Conservation (phyloP, 208 protist species). For the Trypanosoma scelopori region DNA sequence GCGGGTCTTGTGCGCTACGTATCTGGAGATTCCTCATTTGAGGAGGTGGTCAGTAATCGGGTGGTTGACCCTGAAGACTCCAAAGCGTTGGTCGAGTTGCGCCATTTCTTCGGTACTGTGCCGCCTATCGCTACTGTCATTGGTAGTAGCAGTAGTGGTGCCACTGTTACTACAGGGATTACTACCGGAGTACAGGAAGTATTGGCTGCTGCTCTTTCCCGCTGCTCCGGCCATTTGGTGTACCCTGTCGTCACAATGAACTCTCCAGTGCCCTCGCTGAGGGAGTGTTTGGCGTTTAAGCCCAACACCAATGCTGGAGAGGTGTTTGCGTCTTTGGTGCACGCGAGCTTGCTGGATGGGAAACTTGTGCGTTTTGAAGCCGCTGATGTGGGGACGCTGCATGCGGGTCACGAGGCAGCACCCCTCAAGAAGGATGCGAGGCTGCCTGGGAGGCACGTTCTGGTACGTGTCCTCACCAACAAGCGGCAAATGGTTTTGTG, state of each 20-base stretch:
- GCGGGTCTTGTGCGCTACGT: constrained; percentile 59
- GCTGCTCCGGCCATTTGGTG: constrained; percentile 47
- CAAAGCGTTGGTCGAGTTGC: constrained; percentile 12
- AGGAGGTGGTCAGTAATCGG: constrained; percentile 9
- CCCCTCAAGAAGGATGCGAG: constrained; percentile 52
- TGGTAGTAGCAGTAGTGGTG: neutral
- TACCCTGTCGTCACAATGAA: constrained; percentile 69
- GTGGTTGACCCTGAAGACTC: constrained; percentile 6
- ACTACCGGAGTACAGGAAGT: constrained; percentile 86
- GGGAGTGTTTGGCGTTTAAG: constrained; percentile 76
- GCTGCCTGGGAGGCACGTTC: constrained; percentile 47
- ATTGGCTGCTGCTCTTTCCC: constrained; percentile 61
- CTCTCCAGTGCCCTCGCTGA: constrained; percentile 50
- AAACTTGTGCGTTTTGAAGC: constrained; percentile 89
- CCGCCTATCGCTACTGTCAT: too few species aligned
- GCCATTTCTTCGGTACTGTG: constrained; percentile 15
- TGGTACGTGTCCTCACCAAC: constrained; percentile 79
- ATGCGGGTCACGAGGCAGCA: constrained; percentile 1
- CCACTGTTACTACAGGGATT: neutral
- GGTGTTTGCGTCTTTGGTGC: constrained; percentile 67
- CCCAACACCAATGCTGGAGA: constrained; percentile 62
- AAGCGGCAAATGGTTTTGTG: constrained; percentile 58
- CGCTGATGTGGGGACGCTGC: constrained; percentile 25
- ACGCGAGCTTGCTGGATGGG: constrained; percentile 61
- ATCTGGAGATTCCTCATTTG: constrained; percentile 38